phyloP scores from a whole-genome alignment of 768 basidiomycete species.

The Boletus vermiculosoides region DNA sequence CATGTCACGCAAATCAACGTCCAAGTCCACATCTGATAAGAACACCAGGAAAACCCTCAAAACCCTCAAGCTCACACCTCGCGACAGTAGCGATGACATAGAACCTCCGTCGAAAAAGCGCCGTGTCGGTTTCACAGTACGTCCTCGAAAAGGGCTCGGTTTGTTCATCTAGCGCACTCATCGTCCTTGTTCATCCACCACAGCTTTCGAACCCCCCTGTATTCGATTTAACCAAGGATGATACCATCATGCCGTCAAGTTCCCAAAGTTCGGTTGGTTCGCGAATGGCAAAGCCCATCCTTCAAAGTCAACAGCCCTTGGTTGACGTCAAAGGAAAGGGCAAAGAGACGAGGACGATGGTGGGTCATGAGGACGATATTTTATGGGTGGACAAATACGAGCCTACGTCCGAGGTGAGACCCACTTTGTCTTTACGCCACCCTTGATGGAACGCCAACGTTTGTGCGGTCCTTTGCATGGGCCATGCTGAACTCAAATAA shows the following conservation, averaged over 20 bases:
- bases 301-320: not conserved
- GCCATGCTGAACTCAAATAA: not conserved
- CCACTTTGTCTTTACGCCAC: not conserved
- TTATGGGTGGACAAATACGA: slow-evolving; percentile 68
- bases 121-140: slow-evolving; percentile 12
- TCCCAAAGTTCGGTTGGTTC: slow-evolving; percentile 4
- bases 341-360: slow-evolving; percentile 6
- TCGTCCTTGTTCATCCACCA: not conserved
- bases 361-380: slow-evolving; percentile 33
- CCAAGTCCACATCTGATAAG: slow-evolving; percentile 12
- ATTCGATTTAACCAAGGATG: slow-evolving; percentile 23
- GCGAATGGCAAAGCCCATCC: not conserved
- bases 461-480: not conserved
- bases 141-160: not conserved
- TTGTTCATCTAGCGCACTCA: not conserved
- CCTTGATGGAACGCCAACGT: not conserved
- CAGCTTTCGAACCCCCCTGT: slow-evolving; percentile 25
- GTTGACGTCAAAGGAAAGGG: slow-evolving; percentile 27
- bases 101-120: slow-evolving; percentile 25
- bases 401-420: slow-evolving; percentile 53
- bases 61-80: slow-evolving; percentile 22
- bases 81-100: slow-evolving; percentile 9
- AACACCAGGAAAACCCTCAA: slow-evolving; percentile 18
- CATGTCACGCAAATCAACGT: slow-evolving; percentile 24
- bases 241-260: not conserved